phyloP scores from a whole-genome alignment of 2,329 filamentous ascomycete genomes.

The Lachnellula hyalina region DNA sequence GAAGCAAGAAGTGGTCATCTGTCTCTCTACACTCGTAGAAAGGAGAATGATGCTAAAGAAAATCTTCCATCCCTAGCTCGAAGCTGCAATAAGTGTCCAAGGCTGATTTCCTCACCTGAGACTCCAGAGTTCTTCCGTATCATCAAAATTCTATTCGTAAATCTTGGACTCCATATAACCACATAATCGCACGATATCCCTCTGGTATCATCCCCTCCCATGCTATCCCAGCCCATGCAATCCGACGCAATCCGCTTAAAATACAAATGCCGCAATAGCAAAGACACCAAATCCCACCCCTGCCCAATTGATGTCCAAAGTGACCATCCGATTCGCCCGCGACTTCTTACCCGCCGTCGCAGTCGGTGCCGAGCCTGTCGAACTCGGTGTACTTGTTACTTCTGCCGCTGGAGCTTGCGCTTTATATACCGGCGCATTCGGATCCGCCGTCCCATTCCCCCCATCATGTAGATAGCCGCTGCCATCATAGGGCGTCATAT shows the following conservation, averaged over 20 bases:
- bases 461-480: constrained; percentile 41
- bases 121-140: too few relatives aligned
- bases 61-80: too few relatives aligned
- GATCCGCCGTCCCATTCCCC: constrained; percentile 25
- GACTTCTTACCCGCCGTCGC: not conserved
- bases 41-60: too few relatives aligned
- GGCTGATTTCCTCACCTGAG: too few relatives aligned
- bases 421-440: constrained; percentile 36
- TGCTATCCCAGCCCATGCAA: not conserved
- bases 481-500: constrained; percentile 41
- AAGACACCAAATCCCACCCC: constrained; percentile 2
- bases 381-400: constrained; percentile 4
- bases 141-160: too few relatives aligned
- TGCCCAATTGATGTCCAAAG: constrained; percentile 1
- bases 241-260: not conserved
- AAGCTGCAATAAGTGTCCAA: too few relatives aligned
- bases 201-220: not conserved
- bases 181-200: not conserved
- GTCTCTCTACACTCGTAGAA: too few relatives aligned
- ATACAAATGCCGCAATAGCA: constrained; percentile 3
- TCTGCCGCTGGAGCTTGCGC: constrained; percentile 25
- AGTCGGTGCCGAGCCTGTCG: not conserved
- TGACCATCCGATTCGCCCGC: not conserved
- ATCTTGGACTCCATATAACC: not conserved
- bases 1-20: too few relatives aligned